Base-by-base conservation (phyloP, 148 eudicot species). In the Diospyros lotus region DNA sequence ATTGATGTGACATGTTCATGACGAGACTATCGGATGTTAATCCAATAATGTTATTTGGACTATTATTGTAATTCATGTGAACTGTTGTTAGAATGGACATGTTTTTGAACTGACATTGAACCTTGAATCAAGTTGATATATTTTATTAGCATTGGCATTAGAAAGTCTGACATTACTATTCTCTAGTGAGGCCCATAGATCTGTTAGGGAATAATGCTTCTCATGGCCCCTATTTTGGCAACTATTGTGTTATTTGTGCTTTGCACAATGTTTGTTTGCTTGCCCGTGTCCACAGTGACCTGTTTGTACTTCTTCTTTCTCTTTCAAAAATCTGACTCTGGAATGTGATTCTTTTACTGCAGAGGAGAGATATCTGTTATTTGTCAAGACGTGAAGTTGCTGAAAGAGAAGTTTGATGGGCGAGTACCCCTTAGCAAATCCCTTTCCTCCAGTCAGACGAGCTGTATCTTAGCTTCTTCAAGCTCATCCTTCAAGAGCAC, bases 361-460 rank as follows among this genome's bases (percentile, higher is more conserved):
- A 93, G 98, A 83, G 98, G 98, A 71, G 98, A 94, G 85, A 86
- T 92, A 0, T 85, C 96, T 66, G 96, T 90, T 9, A 84, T 90
- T 41, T 90, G 92, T 73, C 86, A 92, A 77, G 96, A 92, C 68
- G 89, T 92, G 58, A 89, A 81, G 77, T 72, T 82, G 60, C 85
- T 94, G 51, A 90, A 89, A 81, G 92, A 89, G 77, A 90, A 85
- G 42, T 86, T 92, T 51, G 90, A 92, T 66, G 82, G 82, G 46
- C 79, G 76, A 44, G 76, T 85, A 51, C 84, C 90, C 60, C 84
- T 85, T 13, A 83, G 89, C 78, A 84, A 81, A 77, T 87, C 85
- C 38, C 81, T 86, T 69, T 82, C 86, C 51, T 81, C 88, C 5
- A 82, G 85, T 75, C 85, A 86, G 78, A 88, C 88, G 53, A 86